Conservation (phyloP, 2,329 filamentous ascomycete genomes). For the Eutypa lata region DNA sequence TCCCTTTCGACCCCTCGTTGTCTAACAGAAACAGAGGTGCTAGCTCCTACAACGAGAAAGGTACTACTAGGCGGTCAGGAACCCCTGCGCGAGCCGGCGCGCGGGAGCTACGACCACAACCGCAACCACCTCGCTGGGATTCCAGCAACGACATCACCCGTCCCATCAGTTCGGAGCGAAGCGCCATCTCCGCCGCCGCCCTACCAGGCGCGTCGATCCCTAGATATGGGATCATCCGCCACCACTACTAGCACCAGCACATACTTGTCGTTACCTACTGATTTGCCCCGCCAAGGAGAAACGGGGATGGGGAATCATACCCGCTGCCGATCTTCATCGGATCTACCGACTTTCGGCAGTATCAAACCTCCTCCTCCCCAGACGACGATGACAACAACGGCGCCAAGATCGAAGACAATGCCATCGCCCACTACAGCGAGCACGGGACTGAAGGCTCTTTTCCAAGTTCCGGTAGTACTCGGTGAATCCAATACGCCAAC, state of each 20-base stretch:
- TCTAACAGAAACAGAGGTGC: not conserved
- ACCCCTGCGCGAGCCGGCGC: not conserved
- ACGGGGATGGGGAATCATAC: too few relatives aligned
- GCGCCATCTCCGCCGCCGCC: not conserved
- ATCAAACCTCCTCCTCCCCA: too few relatives aligned
- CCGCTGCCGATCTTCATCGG: too few relatives aligned
- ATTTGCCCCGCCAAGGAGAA: not conserved
- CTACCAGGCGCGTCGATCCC: not conserved
- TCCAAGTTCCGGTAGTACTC: slow-evolving; percentile 4
- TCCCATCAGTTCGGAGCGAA: not conserved
- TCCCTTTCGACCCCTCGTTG: not conserved
- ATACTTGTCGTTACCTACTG: not conserved
- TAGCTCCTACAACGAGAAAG: not conserved
- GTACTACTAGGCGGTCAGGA: not conserved
- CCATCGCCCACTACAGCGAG: not conserved
- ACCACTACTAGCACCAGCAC: not conserved
- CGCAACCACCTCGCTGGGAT: not conserved
- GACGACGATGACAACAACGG: too few relatives aligned
- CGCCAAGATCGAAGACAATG: not conserved
- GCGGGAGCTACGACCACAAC: not conserved
- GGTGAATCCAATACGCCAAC: not conserved
- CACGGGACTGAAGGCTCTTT: slow-evolving; percentile 5
- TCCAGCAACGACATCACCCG: not conserved
- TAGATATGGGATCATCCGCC: not conserved
- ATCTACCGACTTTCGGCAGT: too few relatives aligned